Base-by-base conservation (phyloP, 2,329 filamentous ascomycete genomes). In the Exutisphaerella laricina region DNA sequence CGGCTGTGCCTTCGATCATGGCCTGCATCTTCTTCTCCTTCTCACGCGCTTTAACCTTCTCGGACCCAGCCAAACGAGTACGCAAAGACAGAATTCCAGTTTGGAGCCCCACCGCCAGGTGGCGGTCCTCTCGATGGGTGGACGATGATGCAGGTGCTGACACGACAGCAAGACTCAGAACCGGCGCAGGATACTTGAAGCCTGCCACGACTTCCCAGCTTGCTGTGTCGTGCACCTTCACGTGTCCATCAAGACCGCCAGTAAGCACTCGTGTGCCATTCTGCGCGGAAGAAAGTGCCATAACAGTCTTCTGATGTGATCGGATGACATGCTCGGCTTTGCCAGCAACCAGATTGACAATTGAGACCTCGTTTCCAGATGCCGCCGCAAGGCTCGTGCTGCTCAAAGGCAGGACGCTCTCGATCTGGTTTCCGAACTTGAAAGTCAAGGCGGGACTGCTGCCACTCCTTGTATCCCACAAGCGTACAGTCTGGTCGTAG, bases 281-380 rank as follows among this genome's bases (percentile, higher is more conserved):
- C 32, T 87, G 89, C 5, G 88, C 89, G 23, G 94, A 71, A 39
- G 84, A 82, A 41, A 98, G 75, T 5, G 85, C 82, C 0, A 92
- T 97, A 47, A 98, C 89, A 1, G 92, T 95, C 78, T 97, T 98
- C 63, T 98, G 92, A 67, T 98, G 92, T 63, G 94, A 97, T 56
- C 82, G 83, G 50, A 98, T 82, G 60, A 94, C 73, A 56, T 88
- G 84, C 45, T 95, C 72, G 4, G 90, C 88, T 60, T 87, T 88
- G 18, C 86, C 92, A 37, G 89, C 90, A 12, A 97, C 84, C 32
- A 98, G 77, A 64, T 98, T 92, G 49, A 98, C 75, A 8, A 98
- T 88, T 4, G 85, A 88, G 58, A 98, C 87, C 49, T 85, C 79
- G 60, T 86, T 94, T 45, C 86, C 89, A 13, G 88, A 81, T 2